Evolutionary conservation across 2,329 filamentous ascomycete genomes (phyloP).

Genomic region (Thelonectria discophora): DNA sequence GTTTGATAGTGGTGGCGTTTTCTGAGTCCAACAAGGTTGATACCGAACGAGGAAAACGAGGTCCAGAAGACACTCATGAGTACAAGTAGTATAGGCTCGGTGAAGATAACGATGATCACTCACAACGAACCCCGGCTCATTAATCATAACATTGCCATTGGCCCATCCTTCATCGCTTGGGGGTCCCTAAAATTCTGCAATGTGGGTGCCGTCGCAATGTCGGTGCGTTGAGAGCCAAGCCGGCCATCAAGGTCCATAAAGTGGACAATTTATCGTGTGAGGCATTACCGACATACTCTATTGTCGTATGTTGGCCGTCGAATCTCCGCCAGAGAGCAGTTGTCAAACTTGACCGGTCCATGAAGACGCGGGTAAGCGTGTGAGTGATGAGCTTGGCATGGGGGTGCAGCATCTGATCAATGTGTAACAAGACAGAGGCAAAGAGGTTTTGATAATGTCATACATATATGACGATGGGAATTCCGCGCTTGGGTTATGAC

Average conservation of each 20-base stretch:
- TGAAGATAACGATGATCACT: not conserved
- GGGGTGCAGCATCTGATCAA: not conserved
- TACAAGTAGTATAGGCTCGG: not conserved
- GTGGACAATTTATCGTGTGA: not conserved
- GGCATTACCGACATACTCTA: not conserved
- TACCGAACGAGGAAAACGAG: not conserved
- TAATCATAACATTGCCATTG: not conserved
- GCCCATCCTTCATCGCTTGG: not conserved
- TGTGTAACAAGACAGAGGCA: not conserved
- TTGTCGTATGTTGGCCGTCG: not conserved
- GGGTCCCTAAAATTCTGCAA: not conserved
- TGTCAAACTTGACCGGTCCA: not conserved
- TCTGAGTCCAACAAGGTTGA: not conserved
- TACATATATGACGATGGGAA: not conserved
- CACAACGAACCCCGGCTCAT: not conserved
- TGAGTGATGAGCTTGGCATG: not conserved
- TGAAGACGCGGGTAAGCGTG: not conserved
- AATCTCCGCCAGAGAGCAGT: not conserved
- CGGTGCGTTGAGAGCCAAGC: not conserved
- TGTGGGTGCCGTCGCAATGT: not conserved
- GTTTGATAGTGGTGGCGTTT: too few species aligned
- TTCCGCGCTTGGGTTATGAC: too few species aligned
- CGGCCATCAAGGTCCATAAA: not conserved
- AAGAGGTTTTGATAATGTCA: not conserved
- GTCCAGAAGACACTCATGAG: not conserved